Evolutionary conservation across 2,329 filamentous ascomycete species (phyloP).

Genomic region (Didymella pomorum): DNA sequence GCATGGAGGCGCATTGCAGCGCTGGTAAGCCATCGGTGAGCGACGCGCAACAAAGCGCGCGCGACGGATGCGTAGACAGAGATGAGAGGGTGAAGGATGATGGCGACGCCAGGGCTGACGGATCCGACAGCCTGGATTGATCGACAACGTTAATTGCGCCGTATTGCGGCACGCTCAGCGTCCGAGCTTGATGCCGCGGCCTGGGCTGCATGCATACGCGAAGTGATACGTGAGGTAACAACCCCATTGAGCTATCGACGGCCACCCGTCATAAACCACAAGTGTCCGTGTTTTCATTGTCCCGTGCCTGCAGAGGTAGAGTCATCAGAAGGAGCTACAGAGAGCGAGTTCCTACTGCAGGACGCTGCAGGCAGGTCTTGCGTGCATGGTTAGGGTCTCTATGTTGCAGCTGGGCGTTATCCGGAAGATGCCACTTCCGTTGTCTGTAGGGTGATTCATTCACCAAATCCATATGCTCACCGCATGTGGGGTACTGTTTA

Average conservation of each 20-base stretch:
- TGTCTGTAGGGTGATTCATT: neutral
- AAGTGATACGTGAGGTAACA: neutral
- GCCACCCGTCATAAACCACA: conserved; percentile 2
- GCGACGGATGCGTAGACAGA: neutral
- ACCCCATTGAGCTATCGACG: neutral
- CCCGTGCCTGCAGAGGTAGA: neutral
- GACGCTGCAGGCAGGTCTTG: conserved; percentile 1
- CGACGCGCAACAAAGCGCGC: conserved; percentile 5
- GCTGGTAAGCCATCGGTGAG: conserved; percentile 5
- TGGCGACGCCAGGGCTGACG: conserved; percentile 8
- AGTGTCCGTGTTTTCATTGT: neutral
- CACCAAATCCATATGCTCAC: neutral
- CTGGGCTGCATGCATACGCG: conserved; percentile 7
- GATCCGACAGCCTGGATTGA: conserved; percentile 21
- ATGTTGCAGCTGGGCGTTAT: conserved; percentile 7
- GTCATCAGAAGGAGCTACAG: neutral
- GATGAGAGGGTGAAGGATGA: conserved; percentile 22
- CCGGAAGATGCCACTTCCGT: conserved; percentile 12
- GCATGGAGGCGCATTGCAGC: conserved; percentile 5
- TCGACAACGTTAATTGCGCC: conserved; percentile 23
- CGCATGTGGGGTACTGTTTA: conserved; percentile 5
- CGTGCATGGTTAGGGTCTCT: conserved; percentile 1
- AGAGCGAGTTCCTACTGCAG: neutral
- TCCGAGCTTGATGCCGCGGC: conserved; percentile 8
- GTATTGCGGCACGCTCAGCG: conserved; percentile 11